Evolutionary conservation across 805 yeast genomes (phyloP), one percentile per base, ranked within the genome.

Genomic region (Zygotorulaspora florentina): DNA sequence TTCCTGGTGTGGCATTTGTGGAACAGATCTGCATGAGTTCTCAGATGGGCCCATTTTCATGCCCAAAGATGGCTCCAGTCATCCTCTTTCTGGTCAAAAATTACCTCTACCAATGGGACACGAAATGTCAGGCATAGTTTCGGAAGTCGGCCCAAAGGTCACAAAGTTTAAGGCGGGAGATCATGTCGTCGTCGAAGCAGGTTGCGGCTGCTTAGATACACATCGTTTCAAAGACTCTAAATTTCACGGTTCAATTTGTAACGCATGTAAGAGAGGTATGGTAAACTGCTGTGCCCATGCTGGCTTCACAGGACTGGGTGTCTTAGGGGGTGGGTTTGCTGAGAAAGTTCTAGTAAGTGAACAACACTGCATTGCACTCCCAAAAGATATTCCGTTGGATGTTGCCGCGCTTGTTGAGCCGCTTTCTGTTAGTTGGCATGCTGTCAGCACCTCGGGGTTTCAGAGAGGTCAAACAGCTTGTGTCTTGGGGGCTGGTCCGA

Each of bases 401-500:
- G 72, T 76, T 35, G 83, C 80, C 31, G 82, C 84, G 3, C 57
- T 79, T 43, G 72, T 76, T 13, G 80, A 79, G 56, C 83, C 84
- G 9, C 62, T 79, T 39, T 72, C 81, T 3, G 83, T 78, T 68
- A 73, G 51, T 53, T 43, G 81, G 81, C 85, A 79, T 53, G 83
- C 82, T 2, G 75, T 74, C 27, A 68, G 72, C 47, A 65, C 72
- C 3, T 65, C 79, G 64, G 56, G 70, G 0, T 73, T 76, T 53
- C 57, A 67, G 45, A 63, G 56, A 17, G 81, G 80, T 25, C 68
- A 70, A 30, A 58, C 69, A 18, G 79, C 76, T 3, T 62, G 79
- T 39, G 76, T 80, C 12, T 57, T 80, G 12, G 85, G 85, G 26
- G 77, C 80, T 23, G 85, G 85, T 3, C 82, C 84, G 17, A 79